These are phyloP conservation scores for Aspergillus sp. DNA, from an alignment of 2,329 filamentous ascomycete genomes.

Conservation along the genomic window DNA sequence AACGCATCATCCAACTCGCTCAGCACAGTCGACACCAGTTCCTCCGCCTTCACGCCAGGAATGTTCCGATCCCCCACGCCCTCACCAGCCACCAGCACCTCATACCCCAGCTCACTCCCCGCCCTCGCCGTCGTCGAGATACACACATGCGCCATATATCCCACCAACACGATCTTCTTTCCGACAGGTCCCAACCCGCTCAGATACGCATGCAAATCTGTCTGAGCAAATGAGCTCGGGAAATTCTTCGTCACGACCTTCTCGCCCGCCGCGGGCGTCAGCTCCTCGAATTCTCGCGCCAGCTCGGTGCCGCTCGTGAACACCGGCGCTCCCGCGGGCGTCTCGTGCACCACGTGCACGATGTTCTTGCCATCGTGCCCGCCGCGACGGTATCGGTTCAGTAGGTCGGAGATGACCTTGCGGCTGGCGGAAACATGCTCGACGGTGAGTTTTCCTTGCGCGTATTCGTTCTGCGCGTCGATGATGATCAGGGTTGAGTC, in stretches of 20 bases:
- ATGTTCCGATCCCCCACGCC: constrained; percentile 67
- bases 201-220: constrained; percentile 58
- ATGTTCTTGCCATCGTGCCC: constrained; percentile 45
- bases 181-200: constrained; percentile 42
- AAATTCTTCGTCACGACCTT: constrained; percentile 59
- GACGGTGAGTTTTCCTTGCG: constrained; percentile 55
- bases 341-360: constrained; percentile 62
- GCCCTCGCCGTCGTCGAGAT: constrained; percentile 63
- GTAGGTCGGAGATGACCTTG: constrained; percentile 56
- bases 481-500: constrained; percentile 67
- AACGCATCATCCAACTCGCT: constrained; percentile 64
- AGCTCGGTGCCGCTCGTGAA: constrained; percentile 64
- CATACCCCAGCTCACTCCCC: constrained; percentile 61
- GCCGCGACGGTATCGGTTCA: constrained; percentile 60
- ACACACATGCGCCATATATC: constrained; percentile 58
- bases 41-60: constrained; percentile 55
- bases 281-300: constrained; percentile 60
- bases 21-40: constrained; percentile 53
- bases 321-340: constrained; percentile 61
- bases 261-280: constrained; percentile 56
- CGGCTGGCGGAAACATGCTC: constrained; percentile 55
- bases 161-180: constrained; percentile 59
- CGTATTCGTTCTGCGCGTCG: constrained; percentile 70
- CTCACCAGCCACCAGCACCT: constrained; percentile 62
- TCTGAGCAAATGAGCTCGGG: constrained; percentile 62